Evolutionary conservation across 768 basidiomycete species (phyloP).

Genomic region (Psilocybe tampanensis): DNA sequence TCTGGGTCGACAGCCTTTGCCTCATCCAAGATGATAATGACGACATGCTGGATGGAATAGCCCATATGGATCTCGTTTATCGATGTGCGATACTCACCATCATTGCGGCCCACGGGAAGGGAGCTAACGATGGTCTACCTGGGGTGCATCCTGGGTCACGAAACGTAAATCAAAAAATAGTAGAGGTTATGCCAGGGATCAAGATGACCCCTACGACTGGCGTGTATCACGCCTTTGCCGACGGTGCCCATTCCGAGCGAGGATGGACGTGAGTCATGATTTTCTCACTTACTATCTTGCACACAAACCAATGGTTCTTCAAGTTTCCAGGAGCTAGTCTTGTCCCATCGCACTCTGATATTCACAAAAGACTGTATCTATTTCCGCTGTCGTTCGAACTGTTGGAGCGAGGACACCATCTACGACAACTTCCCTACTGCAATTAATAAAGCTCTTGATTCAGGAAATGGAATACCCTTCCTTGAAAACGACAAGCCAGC

Average conservation of each 20-base stretch:
- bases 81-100: slow-evolving; percentile 2
- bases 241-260: neutral
- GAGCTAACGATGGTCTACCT: neutral
- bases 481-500: too few species aligned
- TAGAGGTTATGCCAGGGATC: neutral
- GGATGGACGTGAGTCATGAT: slow-evolving; percentile 6
- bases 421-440: slow-evolving; percentile 6
- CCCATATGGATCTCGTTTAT: slow-evolving; percentile 5
- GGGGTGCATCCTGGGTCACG: slow-evolving; percentile 1
- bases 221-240: neutral
- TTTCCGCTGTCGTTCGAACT: slow-evolving; percentile 7
- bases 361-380: neutral
- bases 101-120: neutral
- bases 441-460: slow-evolving; percentile 1
- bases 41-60: slow-evolving; percentile 6
- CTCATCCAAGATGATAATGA: slow-evolving; percentile 3
- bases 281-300: neutral
- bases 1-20: slow-evolving; percentile 9
- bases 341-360: neutral
- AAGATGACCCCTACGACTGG: slow-evolving; percentile 3
- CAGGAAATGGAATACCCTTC: neutral
- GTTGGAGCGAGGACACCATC: slow-evolving; percentile 10
- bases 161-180: neutral
- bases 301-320: neutral
- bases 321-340: slow-evolving; percentile 5